Base-by-base conservation (phyloP, 148 eudicot species). In the Persicaria maculosa region DNA sequence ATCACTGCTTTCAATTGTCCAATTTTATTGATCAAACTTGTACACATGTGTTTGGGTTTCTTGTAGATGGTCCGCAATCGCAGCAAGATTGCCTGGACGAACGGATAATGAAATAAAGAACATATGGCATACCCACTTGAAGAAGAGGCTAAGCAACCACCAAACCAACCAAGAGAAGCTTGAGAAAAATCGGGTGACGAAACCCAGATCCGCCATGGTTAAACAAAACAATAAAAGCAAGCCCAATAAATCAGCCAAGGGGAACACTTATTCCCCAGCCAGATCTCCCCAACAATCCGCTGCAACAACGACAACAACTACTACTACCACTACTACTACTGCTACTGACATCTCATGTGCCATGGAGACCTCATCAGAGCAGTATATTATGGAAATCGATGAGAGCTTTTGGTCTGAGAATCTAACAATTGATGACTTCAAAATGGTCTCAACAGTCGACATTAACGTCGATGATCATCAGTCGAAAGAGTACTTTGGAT, bases 341-440 rank as follows among this genome's bases (percentile, higher is more conserved):
- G 12, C 74, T 4, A 71, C 48, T 0, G 78, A 70, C 69, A 78
- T 54, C 40, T 48, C 7, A 12, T 54, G 9, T 0, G 55, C 43
- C 47, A 45, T 0, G 81, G 67, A 55, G 53, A 47, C 52, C 68
- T 58, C 12, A 74, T 77, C 8, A 68, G 73, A 64, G 68, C 72
- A 4, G 7, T 6, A 44, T 1, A 10, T 11, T 46, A 40, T 55
- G 22, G 69, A 64, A 31, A 84, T 91, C 22, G 93, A 87, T 2
- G 88, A 88, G 9, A 81, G 86, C 52, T 85, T 81, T 55, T 88
- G 96, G 93, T 77, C 80, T 20, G 7, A 76, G 14, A 75, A 81
- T 5, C 46, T 72, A 12, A 72, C 61, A 2, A 14, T 65, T 25
- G 74, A 74, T 11, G 74, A 71, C 25, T 55, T 20, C 46, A 68